phyloP scores from a whole-genome alignment of 345 rosid genomes.

The Salix koriyanagi region DNA sequence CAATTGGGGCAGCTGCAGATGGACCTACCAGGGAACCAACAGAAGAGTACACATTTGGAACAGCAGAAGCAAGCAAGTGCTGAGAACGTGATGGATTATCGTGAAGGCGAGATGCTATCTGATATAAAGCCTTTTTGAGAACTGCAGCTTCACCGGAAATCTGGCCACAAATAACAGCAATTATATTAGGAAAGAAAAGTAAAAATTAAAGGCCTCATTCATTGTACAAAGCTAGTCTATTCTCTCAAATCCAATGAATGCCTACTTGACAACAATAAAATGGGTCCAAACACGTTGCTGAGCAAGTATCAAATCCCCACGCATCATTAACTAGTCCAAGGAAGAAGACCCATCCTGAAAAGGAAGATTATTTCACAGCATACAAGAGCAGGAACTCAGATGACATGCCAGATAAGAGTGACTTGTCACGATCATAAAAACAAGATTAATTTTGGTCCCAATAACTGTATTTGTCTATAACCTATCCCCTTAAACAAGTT shows the following conservation, averaged over 20 bases:
- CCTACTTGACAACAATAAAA: neutral
- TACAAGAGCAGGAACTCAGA: neutral
- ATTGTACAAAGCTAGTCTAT: neutral
- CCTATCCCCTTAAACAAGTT: neutral
- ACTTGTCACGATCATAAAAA: neutral
- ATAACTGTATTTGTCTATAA: neutral
- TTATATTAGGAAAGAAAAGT: neutral
- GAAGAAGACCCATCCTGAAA: neutral
- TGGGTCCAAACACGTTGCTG: neutral
- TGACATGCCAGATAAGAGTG: neutral
- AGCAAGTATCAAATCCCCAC: neutral
- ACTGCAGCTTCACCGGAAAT: slow-evolving; percentile 74
- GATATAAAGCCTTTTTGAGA: slow-evolving; percentile 75
- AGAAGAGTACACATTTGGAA: slow-evolving; percentile 47
- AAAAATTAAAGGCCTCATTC: neutral
- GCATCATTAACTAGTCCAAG: neutral
- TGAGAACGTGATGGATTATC: slow-evolving; percentile 90
- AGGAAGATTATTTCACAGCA: too few species aligned
- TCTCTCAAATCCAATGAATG: neutral
- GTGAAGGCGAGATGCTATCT: slow-evolving; percentile 80
- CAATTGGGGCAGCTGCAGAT: slow-evolving; percentile 55
- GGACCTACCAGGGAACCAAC: slow-evolving; percentile 58
- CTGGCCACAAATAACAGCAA: slow-evolving; percentile 33
- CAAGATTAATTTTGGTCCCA: too few species aligned
- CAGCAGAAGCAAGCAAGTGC: slow-evolving; percentile 69